Evolutionary conservation across 305 asterid genomes (phyloP).

Genomic region (Striga hermonthica): DNA sequence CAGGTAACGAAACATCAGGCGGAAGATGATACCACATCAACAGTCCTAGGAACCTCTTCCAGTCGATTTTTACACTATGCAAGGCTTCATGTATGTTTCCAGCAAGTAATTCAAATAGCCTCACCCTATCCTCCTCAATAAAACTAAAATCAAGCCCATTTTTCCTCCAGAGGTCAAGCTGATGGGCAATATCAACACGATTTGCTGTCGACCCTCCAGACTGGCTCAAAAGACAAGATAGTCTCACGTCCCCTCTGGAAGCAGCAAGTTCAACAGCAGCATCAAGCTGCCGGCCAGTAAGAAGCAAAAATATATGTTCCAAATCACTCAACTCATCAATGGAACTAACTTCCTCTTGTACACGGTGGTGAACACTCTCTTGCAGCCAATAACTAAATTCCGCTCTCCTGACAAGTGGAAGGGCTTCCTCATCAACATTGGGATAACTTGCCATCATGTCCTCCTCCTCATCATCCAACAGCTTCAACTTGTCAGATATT

Average conservation of each 20-base stretch:
- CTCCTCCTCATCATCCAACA: slow-evolving; percentile 64
- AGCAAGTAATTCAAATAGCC: slow-evolving; percentile 79
- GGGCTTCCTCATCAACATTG: slow-evolving; percentile 71
- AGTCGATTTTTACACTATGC: slow-evolving; percentile 67
- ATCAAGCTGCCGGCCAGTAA: slow-evolving; percentile 86
- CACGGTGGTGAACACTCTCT: slow-evolving; percentile 87
- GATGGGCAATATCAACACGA: slow-evolving; percentile 68
- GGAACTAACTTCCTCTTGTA: slow-evolving; percentile 78
- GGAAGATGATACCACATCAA: slow-evolving; percentile 94
- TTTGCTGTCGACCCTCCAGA: slow-evolving; percentile 72
- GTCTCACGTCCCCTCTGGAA: slow-evolving; percentile 91
- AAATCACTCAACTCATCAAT: slow-evolving; percentile 59
- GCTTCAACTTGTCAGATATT: slow-evolving; percentile 43
- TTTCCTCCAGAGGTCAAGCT: slow-evolving; percentile 84
- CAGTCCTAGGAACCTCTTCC: slow-evolving; percentile 94
- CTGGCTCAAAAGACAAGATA: slow-evolving; percentile 86
- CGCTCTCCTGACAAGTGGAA: slow-evolving; percentile 74
- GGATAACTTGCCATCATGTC: slow-evolving; percentile 69
- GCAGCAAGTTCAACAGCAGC: slow-evolving; percentile 90
- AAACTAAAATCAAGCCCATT: slow-evolving; percentile 90
- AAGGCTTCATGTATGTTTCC: slow-evolving; percentile 78
- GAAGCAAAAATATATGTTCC: slow-evolving; percentile 78
- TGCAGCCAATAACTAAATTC: slow-evolving; percentile 89
- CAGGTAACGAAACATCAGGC: slow-evolving; percentile 71
- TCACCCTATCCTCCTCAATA: slow-evolving; percentile 71